Evolutionary conservation across 2,329 filamentous ascomycete genomes (phyloP).

Genomic region (Penicillium digitatum): DNA sequence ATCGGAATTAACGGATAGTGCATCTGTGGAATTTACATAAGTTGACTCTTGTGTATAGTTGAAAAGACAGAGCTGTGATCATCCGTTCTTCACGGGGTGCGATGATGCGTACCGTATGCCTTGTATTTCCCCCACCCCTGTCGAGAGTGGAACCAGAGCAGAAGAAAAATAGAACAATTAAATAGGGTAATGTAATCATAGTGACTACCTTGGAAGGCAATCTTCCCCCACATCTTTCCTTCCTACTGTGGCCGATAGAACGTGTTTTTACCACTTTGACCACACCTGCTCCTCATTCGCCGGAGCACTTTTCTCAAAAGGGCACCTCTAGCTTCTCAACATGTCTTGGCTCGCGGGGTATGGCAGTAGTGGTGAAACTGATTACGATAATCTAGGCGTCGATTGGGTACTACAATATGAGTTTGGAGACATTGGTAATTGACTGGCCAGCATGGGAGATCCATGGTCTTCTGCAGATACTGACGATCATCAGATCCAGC

Average conservation of each 20-base stretch:
- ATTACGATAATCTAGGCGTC: conserved; percentile 65
- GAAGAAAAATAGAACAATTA: neutral
- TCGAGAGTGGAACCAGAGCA: neutral
- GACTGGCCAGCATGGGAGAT: conserved; percentile 12
- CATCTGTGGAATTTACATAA: neutral
- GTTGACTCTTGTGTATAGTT: too few species aligned
- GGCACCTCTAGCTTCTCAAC: neutral
- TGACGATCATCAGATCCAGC: conserved; percentile 53
- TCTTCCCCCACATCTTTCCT: neutral
- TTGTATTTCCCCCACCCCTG: neutral
- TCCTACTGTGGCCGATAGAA: neutral
- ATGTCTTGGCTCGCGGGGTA: conserved; percentile 30
- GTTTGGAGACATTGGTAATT: conserved; percentile 62
- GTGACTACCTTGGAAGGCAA: neutral
- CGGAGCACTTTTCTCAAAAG: neutral
- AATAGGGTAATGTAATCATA: neutral
- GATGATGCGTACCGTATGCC: neutral
- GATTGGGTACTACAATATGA: conserved; percentile 85
- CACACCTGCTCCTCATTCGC: neutral
- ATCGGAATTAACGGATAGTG: neutral
- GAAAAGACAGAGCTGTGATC: neutral
- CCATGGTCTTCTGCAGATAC: conserved; percentile 8
- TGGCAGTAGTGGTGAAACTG: conserved; percentile 31
- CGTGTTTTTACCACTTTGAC: neutral
- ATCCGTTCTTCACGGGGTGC: neutral